phyloP scores from a whole-genome alignment of 176 grass and related monocot species.

The Pontederia crassipes region DNA sequence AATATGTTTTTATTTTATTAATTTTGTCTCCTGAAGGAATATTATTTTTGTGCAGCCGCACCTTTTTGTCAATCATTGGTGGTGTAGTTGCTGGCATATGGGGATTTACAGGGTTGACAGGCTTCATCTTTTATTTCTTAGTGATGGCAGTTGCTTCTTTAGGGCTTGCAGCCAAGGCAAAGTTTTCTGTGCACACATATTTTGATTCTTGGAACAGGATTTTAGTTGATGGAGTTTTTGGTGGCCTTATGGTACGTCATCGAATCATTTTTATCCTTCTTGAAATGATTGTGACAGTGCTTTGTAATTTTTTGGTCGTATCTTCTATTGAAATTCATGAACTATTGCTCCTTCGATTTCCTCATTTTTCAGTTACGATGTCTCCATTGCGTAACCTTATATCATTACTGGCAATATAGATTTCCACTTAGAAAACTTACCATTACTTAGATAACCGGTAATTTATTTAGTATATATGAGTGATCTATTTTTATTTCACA shows the following conservation, averaged over 20 bases:
- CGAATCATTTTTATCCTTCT: not conserved
- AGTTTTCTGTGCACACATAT: slow-evolving; percentile 68
- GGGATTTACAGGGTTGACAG: slow-evolving; percentile 76
- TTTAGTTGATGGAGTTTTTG: slow-evolving; percentile 72
- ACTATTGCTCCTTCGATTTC: too few species aligned
- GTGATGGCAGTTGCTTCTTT: slow-evolving; percentile 63
- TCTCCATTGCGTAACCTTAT: too few species aligned
- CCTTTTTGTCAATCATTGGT: slow-evolving; percentile 86
- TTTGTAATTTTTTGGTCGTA: not conserved
- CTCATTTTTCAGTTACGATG: too few species aligned
- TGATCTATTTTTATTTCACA: too few species aligned
- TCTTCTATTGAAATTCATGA: not conserved
- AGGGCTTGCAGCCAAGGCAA: slow-evolving; percentile 54
- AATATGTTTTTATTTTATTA: too few species aligned
- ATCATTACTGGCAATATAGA: too few species aligned
- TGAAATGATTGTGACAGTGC: not conserved
- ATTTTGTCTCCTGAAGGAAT: too few species aligned
- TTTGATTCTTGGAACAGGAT: slow-evolving; percentile 85
- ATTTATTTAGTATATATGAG: too few species aligned
- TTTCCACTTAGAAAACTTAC: too few species aligned
- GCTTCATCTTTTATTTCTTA: slow-evolving; percentile 82
- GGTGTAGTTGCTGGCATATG: slow-evolving; percentile 82
- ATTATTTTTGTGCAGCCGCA: slow-evolving; percentile 46
- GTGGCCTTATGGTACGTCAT: slow-evolving; percentile 73
- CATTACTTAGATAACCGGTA: too few species aligned